phyloP scores from a whole-genome alignment of 306 rosid species.

The Vigna radiata region DNA sequence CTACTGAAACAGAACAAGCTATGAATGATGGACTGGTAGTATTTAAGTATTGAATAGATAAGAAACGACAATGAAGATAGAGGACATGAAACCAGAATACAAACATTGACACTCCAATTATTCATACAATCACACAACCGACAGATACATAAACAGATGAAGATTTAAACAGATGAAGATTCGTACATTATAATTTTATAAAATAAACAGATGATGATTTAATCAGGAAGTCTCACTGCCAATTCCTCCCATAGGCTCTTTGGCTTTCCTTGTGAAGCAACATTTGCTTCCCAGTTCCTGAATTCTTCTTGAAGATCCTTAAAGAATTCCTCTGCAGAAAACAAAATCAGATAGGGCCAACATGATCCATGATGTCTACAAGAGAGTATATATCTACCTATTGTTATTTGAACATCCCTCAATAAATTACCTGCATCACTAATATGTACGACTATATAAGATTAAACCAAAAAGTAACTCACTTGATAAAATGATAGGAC shows the following conservation, averaged over 20 bases:
- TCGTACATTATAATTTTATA: conserved; percentile 15
- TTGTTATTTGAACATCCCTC: conserved; percentile 94
- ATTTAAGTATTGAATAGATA: too few species aligned
- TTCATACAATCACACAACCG: too few species aligned
- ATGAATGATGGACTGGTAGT: too few species aligned
- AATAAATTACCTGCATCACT: conserved; percentile 90
- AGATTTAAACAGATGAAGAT: too few species aligned
- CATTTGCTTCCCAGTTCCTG: conserved; percentile 87
- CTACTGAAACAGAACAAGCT: too few species aligned
- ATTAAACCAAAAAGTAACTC: conserved; percentile 16
- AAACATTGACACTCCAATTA: too few species aligned
- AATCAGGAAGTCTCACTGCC: conserved; percentile 58
- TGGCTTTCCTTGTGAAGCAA: conserved; percentile 86
- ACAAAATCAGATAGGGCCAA: conserved; percentile 43
- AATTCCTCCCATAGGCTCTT: conserved; percentile 98
- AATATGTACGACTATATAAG: conserved; percentile 66
- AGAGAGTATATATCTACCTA: conserved; percentile 89
- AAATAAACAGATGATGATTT: conserved; percentile 10
- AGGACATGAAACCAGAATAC: too few species aligned
- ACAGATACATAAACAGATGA: too few species aligned
- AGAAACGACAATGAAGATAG: too few species aligned
- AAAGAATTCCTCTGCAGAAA: conserved; percentile 75
- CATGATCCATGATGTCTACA: conserved; percentile 57
- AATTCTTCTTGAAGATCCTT: conserved; percentile 90
- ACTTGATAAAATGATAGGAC: conserved; percentile 38